Evolutionary conservation across 495 filamentous ascomycete species (phyloP).

Genomic region (Penicillium daleae): DNA sequence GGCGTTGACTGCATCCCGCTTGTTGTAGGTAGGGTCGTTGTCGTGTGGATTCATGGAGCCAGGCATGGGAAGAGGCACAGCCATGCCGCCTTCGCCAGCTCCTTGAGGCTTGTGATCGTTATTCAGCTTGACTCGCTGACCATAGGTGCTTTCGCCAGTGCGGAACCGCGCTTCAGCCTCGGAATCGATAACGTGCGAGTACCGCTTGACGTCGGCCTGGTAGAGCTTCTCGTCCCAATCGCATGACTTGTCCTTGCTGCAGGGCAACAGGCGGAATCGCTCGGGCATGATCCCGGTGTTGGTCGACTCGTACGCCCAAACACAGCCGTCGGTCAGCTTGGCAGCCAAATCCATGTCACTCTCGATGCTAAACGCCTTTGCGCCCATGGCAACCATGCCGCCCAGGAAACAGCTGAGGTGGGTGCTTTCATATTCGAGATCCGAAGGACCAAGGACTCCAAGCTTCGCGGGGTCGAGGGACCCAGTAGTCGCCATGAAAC

Average conservation of each 20-base stretch:
- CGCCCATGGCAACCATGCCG: slow-evolving; percentile 90
- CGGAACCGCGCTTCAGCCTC: slow-evolving; percentile 37
- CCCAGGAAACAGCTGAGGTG: slow-evolving; percentile 91
- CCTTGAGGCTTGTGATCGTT: slow-evolving; percentile 12
- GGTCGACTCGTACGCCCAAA: slow-evolving; percentile 87
- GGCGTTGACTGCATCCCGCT: slow-evolving; percentile 25
- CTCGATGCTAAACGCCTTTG: slow-evolving; percentile 80
- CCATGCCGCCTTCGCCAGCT: not conserved
- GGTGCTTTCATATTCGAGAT: slow-evolving; percentile 62
- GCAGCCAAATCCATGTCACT: slow-evolving; percentile 80
- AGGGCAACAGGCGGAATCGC: slow-evolving; percentile 65
- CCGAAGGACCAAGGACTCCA: slow-evolving; percentile 15
- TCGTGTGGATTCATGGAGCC: slow-evolving; percentile 35
- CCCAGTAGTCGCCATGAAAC: slow-evolving; percentile 68
- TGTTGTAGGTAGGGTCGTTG: slow-evolving; percentile 19
- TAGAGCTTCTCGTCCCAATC: slow-evolving; percentile 76
- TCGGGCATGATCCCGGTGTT: slow-evolving; percentile 93
- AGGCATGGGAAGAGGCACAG: slow-evolving; percentile 32
- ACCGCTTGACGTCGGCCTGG: slow-evolving; percentile 39
- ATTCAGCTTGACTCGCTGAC: slow-evolving; percentile 31
- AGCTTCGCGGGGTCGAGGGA: slow-evolving; percentile 33
- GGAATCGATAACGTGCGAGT: slow-evolving; percentile 52
- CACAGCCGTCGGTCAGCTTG: slow-evolving; percentile 88
- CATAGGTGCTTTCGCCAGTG: slow-evolving; percentile 30
- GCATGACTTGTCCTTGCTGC: slow-evolving; percentile 67